Conservation (phyloP, 345 rosid genomes). For the Populus simonii region DNA sequence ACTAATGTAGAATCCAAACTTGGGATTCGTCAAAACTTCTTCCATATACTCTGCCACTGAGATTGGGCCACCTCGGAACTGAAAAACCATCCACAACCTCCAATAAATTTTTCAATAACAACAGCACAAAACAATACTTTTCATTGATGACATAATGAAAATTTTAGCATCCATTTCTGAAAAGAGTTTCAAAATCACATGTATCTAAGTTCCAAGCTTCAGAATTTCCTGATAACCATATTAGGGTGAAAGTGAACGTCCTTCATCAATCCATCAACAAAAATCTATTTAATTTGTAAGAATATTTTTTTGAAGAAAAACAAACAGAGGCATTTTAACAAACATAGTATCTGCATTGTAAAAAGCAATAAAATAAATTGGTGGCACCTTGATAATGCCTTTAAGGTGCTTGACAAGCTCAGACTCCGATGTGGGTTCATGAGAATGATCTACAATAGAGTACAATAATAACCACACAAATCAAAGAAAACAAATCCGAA, state of each 20-base stretch:
- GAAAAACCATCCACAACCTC: constrained; percentile 10
- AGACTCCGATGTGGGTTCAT: constrained; percentile 49
- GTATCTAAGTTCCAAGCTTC: constrained; percentile 1
- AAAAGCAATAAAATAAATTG: neutral
- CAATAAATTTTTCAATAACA: neutral
- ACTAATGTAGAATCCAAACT: constrained; percentile 81
- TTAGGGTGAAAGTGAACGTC: neutral
- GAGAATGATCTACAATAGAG: constrained; percentile 55
- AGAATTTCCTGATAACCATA: neutral
- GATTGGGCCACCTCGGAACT: constrained; percentile 95
- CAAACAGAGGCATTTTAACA: constrained; percentile 11
- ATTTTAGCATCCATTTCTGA: neutral
- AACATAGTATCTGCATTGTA: neutral
- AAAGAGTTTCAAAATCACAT: neutral
- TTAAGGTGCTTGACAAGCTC: constrained; percentile 91
- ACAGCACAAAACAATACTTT: neutral
- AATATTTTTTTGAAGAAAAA: neutral
- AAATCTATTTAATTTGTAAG: neutral
- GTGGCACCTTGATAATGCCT: constrained; percentile 72
- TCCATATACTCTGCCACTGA: constrained; percentile 93
- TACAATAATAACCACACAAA: neutral
- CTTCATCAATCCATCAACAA: neutral
- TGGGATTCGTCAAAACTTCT: constrained; percentile 92
- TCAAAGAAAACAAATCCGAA: neutral
- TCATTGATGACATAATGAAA: neutral